Base-by-base conservation (phyloP, 2,329 filamentous ascomycete species). In the Passalora sequoiae region DNA sequence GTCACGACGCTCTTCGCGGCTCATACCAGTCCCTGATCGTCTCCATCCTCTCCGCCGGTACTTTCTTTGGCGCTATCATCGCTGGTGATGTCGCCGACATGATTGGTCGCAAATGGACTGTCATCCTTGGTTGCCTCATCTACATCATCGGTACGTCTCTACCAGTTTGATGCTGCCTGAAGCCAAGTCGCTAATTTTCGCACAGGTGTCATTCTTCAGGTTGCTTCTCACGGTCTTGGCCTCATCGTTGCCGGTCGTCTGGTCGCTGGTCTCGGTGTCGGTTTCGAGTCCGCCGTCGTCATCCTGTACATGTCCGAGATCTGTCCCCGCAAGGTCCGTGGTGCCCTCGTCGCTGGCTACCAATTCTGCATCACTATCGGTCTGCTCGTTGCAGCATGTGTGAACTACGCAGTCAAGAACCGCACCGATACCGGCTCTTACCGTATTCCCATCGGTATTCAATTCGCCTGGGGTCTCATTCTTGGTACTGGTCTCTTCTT, bases 301-400 rank as follows among this genome's bases (percentile, higher is more conserved):
- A 86, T 89, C 61, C 73, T 89, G 49, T 89, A 92, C 77, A 91
- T 92, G 86, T 87, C 83, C 37, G 86, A 89, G 69, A 86, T 89
- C 62, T 66, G 54, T 55, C 60, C 60, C 9, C 44, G 49, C 36
- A 61, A 62, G 45, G 82, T 92, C 53, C 80, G 86, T 60, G 85
- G 85, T 60, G 81, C 84, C 43, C 76, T 89, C 38, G 86, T 91
- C n/a, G 79, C 83, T 1, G 84, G 83, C 4, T 89, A 89, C 71
- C 85, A 89, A 63, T 89, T 89, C 73, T 87, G 81, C 65, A 83
- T 89, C 65, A 89, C 85, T 49, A 76, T 89, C 52, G 86, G 86
- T 68, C 51, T 65, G 13, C 51, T 65, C 12, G 71, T 91, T 59
- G 86, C 86, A 16, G 77, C 84, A 1, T 80, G 80, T 56, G 79